A percentile compares a stretch with the other conserved stretches of the same genome.
Evolutionary conservation across 1,284 basidiomycete species (phyloP).

Genomic region (Cryptococcus sp.): DNA sequence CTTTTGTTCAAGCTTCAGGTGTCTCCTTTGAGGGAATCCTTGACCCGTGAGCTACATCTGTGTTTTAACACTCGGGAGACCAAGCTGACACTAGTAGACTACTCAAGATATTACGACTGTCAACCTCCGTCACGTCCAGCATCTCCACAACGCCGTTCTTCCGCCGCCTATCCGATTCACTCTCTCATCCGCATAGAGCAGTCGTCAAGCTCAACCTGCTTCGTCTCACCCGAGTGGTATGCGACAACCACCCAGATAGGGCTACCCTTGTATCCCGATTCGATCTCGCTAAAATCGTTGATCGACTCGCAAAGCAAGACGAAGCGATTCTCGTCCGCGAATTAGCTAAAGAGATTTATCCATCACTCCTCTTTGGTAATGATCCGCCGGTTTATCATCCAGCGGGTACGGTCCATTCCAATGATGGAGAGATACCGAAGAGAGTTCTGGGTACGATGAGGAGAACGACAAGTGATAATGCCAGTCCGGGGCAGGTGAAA

Average conservation of each 20-base stretch:
- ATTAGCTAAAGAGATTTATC: constrained; percentile 44
- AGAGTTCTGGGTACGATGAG: constrained; percentile 5
- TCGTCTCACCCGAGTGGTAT: constrained; percentile 75
- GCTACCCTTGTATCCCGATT: constrained; percentile 72
- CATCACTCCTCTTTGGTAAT: constrained; percentile 1
- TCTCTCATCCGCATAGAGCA: constrained; percentile 66
- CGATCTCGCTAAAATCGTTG: constrained; percentile 70
- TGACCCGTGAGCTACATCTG: constrained; percentile 58
- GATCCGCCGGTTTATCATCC: constrained; percentile 2
- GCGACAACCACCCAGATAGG: constrained; percentile 83
- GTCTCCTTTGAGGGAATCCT: constrained; percentile 92
- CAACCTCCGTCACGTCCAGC: constrained; percentile 65
- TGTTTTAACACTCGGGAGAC: constrained; percentile 7
- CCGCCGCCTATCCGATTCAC: constrained; percentile 78
- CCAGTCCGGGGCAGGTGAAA: not conserved
- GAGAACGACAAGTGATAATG: constrained; percentile 12
- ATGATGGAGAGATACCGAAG: not conserved
- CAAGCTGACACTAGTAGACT: constrained; percentile 46
- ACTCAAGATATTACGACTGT: constrained; percentile 81
- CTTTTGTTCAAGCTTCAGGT: constrained; percentile 81
- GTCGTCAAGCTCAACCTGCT: constrained; percentile 86
- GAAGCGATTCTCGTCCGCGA: constrained; percentile 85
- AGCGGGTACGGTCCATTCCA: not conserved
- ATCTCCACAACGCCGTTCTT: constrained; percentile 80
- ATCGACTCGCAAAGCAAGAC: constrained; percentile 71